Conservation (phyloP, 2,329 filamentous ascomycete genomes). For the Alternaria viburni region DNA sequence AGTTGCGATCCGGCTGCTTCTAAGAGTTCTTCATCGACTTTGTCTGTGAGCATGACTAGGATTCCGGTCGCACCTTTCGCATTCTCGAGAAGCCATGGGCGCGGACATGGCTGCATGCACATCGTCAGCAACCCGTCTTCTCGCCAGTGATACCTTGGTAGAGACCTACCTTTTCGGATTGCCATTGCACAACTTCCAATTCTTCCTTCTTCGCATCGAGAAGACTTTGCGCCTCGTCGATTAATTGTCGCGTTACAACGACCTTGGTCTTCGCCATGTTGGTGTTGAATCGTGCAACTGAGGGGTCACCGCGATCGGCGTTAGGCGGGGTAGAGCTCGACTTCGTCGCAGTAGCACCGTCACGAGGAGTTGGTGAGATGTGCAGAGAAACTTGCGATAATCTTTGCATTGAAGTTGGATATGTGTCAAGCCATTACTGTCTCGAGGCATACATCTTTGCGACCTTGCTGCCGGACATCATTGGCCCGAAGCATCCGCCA, state of each 20-base stretch:
- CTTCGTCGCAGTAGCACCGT: background rate
- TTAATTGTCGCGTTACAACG: slow-evolving; percentile 37
- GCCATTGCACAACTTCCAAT: slow-evolving; percentile 39
- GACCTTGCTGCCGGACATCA: background rate
- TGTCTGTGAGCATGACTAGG: slow-evolving; percentile 37
- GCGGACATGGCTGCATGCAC: slow-evolving; percentile 30
- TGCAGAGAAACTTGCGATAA: slow-evolving; percentile 17
- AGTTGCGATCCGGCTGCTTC: slow-evolving; percentile 27
- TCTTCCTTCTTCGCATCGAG: slow-evolving; percentile 25
- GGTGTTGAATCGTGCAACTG: slow-evolving; percentile 9
- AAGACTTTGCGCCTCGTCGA: slow-evolving; percentile 27
- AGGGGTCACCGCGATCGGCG: slow-evolving; percentile 20
- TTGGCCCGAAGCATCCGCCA: slow-evolving; percentile 30
- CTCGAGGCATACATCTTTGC: background rate
- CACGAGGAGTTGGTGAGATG: background rate
- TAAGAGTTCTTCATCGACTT: slow-evolving; percentile 35
- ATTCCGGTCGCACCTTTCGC: slow-evolving; percentile 33
- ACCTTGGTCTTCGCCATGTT: slow-evolving; percentile 36
- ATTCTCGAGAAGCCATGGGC: slow-evolving; percentile 38
- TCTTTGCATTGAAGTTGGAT: slow-evolving; percentile 9
- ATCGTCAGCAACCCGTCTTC: slow-evolving; percentile 2
- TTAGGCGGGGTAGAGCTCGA: slow-evolving; percentile 20
- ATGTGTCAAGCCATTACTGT: background rate
- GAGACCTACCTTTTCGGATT: slow-evolving; percentile 27
- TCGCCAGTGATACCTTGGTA: background rate